Conservation (phyloP, 345 rosid species). For the Eucalyptus erythrocorys region DNA sequence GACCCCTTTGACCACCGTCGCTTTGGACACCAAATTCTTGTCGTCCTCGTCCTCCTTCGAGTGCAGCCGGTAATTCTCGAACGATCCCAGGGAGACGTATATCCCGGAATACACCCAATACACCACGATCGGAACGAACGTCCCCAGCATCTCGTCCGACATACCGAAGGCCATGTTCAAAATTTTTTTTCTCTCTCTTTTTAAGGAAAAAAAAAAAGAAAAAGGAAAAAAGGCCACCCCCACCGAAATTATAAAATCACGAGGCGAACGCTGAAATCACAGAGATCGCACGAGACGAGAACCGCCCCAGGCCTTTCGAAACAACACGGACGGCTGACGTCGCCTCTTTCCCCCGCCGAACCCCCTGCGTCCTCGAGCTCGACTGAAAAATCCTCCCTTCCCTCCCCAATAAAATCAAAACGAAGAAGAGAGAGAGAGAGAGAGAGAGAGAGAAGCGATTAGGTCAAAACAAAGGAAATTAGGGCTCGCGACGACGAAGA, state of each 20-base stretch:
- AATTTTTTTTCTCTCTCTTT: background rate
- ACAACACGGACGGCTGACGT: background rate
- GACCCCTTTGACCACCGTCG: constrained; percentile 68
- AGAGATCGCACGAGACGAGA: background rate
- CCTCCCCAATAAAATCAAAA: background rate
- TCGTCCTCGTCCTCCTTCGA: constrained; percentile 63
- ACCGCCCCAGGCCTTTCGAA: background rate
- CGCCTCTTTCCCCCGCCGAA: background rate
- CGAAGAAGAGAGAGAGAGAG: background rate
- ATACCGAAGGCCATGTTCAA: constrained; percentile 37
- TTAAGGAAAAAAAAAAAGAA: too few species aligned
- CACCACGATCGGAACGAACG: constrained; percentile 59
- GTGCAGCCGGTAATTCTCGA: constrained; percentile 69
- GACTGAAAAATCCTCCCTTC: background rate
- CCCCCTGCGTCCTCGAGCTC: background rate
- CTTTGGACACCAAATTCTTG: constrained; percentile 72
- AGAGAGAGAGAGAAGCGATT: background rate
- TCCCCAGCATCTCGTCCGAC: constrained; percentile 76
- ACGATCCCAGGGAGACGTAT: constrained; percentile 34
- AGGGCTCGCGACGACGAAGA: background rate
- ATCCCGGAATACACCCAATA: constrained; percentile 86
- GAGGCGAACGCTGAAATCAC: background rate
- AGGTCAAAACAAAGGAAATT: background rate
- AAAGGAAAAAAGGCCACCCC: background rate
- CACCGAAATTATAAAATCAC: background rate